These are phyloP conservation scores for Xylariaceae sp. DNA, from an alignment of 2,329 filamentous ascomycete species.

Conservation along the genomic window DNA sequence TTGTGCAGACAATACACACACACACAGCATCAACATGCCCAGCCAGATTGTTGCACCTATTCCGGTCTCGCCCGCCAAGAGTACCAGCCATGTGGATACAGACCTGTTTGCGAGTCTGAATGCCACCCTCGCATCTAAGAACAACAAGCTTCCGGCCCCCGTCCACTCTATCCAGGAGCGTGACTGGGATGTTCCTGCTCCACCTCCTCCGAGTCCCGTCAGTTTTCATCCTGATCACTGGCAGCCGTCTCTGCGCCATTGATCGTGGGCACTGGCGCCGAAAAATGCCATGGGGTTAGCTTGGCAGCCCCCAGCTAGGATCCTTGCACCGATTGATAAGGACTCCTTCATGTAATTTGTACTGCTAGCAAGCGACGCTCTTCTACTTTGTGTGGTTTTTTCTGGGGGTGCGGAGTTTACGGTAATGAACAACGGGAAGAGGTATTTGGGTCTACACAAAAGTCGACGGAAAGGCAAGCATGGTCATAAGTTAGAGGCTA, in stretches of 20 bases:
- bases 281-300: not conserved
- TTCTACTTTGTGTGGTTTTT: constrained; percentile 14
- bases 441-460: constrained; percentile 31
- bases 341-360: constrained; percentile 26
- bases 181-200: constrained; percentile 60
- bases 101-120: constrained; percentile 51
- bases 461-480: constrained; percentile 20
- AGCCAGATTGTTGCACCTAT: constrained; percentile 42
- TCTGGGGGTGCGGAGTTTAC: constrained; percentile 23
- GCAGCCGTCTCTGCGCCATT: constrained; percentile 37
- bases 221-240: constrained; percentile 55
- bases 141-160: constrained; percentile 40
- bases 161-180: constrained; percentile 49
- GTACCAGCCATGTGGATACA: constrained; percentile 41
- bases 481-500: constrained; percentile 19
- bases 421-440: constrained; percentile 25
- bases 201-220: constrained; percentile 59
- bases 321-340: constrained; percentile 5
- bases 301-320: not conserved
- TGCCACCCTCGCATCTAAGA: constrained; percentile 44
- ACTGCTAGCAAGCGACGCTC: constrained; percentile 23
- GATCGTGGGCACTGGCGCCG: constrained; percentile 13
- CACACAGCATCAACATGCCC: constrained; percentile 36
- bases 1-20: constrained; percentile 4
- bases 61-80: constrained; percentile 44